Conservation (phyloP, 1,284 basidiomycete genomes). For the Irpex sp. region DNA sequence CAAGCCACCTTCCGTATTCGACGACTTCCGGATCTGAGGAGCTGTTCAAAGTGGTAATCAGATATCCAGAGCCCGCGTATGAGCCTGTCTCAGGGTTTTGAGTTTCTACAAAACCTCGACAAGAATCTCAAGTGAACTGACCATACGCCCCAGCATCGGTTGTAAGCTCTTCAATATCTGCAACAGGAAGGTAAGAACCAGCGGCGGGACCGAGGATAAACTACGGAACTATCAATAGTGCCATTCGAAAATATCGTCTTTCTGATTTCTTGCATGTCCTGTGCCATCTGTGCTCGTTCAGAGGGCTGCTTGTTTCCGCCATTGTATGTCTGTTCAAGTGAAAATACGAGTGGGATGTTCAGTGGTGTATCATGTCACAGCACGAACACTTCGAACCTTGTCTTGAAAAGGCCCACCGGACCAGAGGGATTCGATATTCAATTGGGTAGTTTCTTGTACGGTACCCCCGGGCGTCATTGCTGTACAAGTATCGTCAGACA, state of each 20-base stretch:
- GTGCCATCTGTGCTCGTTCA: conserved; percentile 41
- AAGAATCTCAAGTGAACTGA: conserved; percentile 23
- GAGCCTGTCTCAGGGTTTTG: conserved; percentile 44
- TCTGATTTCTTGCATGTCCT: conserved; percentile 50
- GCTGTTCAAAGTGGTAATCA: conserved; percentile 47
- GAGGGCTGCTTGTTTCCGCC: conserved; percentile 60
- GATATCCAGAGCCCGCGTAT: conserved; percentile 61
- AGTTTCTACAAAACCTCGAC: not conserved
- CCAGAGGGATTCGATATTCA: conserved; percentile 77
- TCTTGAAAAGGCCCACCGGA: conserved; percentile 70
- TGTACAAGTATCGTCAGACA: conserved; percentile 19
- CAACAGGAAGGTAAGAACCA: not conserved
- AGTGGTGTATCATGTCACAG: not conserved
- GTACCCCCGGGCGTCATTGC: conserved; percentile 67
- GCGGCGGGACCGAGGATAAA: conserved; percentile 15
- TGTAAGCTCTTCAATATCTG: conserved; percentile 54
- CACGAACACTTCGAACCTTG: conserved; percentile 37
- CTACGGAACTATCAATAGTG: conserved; percentile 47
- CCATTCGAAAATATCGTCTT: conserved; percentile 60
- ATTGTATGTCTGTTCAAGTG: conserved; percentile 51
- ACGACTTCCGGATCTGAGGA: conserved; percentile 32
- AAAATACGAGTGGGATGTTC: conserved; percentile 1
- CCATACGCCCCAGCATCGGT: conserved; percentile 62
- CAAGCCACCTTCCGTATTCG: conserved; percentile 62
- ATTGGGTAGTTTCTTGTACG: conserved; percentile 52